phyloP scores from a whole-genome alignment of 768 basidiomycete genomes.

The Boletellus ananas region DNA sequence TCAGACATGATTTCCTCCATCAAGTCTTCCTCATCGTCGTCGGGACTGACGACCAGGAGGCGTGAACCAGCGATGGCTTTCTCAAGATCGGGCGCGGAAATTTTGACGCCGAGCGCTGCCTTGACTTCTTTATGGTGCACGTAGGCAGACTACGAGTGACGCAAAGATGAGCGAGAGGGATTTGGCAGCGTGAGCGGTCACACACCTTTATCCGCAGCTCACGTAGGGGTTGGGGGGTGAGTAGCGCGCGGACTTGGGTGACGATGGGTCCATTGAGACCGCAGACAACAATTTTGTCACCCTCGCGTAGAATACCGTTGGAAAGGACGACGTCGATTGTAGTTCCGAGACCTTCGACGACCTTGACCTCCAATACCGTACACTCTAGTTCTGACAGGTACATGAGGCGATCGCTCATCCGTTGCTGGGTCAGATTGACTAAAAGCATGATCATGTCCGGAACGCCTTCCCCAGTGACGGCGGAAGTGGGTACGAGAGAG shows the following conservation, averaged over 20 bases:
- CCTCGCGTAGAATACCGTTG: conserved; percentile 88
- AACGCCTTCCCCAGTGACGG: conserved; percentile 95
- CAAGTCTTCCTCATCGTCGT: conserved; percentile 94
- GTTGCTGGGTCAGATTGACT: conserved; percentile 93
- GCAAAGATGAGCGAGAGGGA: conserved; percentile 1
- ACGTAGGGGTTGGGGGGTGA: conserved; percentile 94
- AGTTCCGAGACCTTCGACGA: conserved; percentile 95
- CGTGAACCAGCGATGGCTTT: conserved; percentile 98
- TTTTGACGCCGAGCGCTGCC: conserved; percentile 94
- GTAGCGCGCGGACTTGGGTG: conserved; percentile 87
- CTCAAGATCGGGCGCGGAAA: conserved; percentile 91
- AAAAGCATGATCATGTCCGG: conserved; percentile 99
- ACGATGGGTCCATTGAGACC: conserved; percentile 97
- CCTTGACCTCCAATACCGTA: conserved; percentile 98
- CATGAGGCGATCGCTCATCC: conserved; percentile 97
- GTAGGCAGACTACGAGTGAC: conserved; percentile 69
- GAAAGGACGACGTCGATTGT: conserved; percentile 96
- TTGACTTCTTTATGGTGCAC: conserved; percentile 98
- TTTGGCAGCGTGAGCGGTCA: not conserved
- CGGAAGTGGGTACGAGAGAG: conserved; percentile 96
- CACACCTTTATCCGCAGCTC: conserved; percentile 92
- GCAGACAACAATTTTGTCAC: conserved; percentile 93
- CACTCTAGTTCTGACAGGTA: conserved; percentile 97
- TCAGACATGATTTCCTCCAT: conserved; percentile 97
- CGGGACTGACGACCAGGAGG: conserved; percentile 86